phyloP scores from a whole-genome alignment of 2,329 filamentous ascomycete species.

The Erysiphe neolycopersici region DNA sequence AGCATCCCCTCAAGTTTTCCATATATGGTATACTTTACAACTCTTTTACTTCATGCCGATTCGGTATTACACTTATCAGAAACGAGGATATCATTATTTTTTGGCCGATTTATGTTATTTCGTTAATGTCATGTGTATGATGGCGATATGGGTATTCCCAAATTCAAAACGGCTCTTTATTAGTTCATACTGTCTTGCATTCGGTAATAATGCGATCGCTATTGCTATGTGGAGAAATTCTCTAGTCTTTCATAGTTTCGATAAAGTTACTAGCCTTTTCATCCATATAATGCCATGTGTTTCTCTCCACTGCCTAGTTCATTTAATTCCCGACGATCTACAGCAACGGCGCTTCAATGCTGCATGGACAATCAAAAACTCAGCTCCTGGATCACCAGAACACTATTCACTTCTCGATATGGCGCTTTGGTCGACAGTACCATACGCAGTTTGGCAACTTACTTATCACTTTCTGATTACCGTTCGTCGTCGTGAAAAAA shows the following conservation, averaged over 20 bases:
- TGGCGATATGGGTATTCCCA: slow-evolving; percentile 78
- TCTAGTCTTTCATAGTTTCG: slow-evolving; percentile 90
- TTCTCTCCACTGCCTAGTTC: slow-evolving; percentile 74
- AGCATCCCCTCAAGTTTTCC: slow-evolving; percentile 60
- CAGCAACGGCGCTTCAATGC: slow-evolving; percentile 57
- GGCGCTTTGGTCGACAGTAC: slow-evolving; percentile 82
- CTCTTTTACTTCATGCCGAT: slow-evolving; percentile 93
- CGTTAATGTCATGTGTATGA: slow-evolving; percentile 62
- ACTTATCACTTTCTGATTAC: slow-evolving; percentile 88
- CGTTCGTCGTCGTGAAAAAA: slow-evolving; percentile 80
- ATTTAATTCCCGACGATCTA: slow-evolving; percentile 39
- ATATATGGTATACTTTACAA: slow-evolving; percentile 74
- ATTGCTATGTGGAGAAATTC: slow-evolving; percentile 99
- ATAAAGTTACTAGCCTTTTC: slow-evolving; percentile 93
- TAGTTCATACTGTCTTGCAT: slow-evolving; percentile 71
- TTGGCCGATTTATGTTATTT: slow-evolving; percentile 95
- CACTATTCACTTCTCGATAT: slow-evolving; percentile 63
- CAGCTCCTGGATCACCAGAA: slow-evolving; percentile 40
- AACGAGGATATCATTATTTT: slow-evolving; percentile 88
- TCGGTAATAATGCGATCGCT: slow-evolving; percentile 88
- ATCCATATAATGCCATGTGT: slow-evolving; percentile 98
- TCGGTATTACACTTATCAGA: slow-evolving; percentile 71
- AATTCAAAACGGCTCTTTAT: slow-evolving; percentile 77
- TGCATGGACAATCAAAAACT: slow-evolving; percentile 51
- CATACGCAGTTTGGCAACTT: slow-evolving; percentile 82